A percentile compares a stretch with the other conserved stretches of the same genome.
Evolutionary conservation across 441 rosid genomes (phyloP).

Genomic region (Cnidoscolus chayamansa): DNA sequence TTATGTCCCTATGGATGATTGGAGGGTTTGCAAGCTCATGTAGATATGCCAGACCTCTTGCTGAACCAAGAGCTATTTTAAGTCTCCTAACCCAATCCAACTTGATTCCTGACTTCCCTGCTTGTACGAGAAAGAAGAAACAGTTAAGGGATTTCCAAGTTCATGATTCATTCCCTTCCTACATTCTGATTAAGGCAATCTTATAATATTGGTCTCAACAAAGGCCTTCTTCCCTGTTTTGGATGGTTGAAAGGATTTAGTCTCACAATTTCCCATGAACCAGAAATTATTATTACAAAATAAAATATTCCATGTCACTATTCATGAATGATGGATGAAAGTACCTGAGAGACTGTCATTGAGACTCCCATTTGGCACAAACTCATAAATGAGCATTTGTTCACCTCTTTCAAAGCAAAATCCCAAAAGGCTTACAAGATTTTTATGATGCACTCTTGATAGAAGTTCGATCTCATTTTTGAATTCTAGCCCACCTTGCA

Average conservation of each 20-base stretch:
- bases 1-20: slow-evolving; percentile 72
- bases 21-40: slow-evolving; percentile 86
- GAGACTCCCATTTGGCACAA: slow-evolving; percentile 62
- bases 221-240: not conserved
- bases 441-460: slow-evolving; percentile 89
- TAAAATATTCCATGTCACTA: not conserved
- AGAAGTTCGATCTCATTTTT: slow-evolving; percentile 90
- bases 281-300: not conserved
- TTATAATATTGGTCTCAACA: too few relatives aligned
- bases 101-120: slow-evolving; percentile 68
- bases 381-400: slow-evolving; percentile 78
- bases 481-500: slow-evolving; percentile 87
- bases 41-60: slow-evolving; percentile 67
- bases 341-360: slow-evolving; percentile 69
- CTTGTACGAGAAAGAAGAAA: slow-evolving; percentile 7
- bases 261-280: not conserved
- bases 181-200: not conserved
- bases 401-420: slow-evolving; percentile 74
- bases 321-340: not conserved
- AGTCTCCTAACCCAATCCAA: slow-evolving; percentile 75
- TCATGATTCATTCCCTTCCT: not conserved
- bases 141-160: not conserved
- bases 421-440: slow-evolving; percentile 65
- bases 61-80: slow-evolving; percentile 61
- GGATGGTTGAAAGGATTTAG: not conserved